Percentiles rank a stretch among this genome's conserved stretches.
Conservation (phyloP, 345 rosid species). For the Lagerstroemia speciosa region DNA sequence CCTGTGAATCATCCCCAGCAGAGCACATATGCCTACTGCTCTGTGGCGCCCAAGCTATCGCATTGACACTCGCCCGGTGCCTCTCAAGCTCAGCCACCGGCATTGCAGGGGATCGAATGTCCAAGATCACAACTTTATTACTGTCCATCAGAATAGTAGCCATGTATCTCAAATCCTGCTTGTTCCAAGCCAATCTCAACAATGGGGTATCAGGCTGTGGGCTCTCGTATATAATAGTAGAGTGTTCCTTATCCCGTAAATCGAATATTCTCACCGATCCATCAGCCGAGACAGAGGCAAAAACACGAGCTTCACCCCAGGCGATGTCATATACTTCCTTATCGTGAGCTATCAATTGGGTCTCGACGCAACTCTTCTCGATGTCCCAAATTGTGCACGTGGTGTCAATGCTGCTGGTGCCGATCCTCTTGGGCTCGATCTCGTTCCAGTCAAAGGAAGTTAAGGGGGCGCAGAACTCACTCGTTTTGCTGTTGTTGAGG, state of each 20-base stretch:
- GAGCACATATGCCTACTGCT: constrained; percentile 75
- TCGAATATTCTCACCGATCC: constrained; percentile 86
- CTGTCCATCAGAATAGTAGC: constrained; percentile 93
- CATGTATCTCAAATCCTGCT: constrained; percentile 93
- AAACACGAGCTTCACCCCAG: constrained; percentile 92
- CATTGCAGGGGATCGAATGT: constrained; percentile 81
- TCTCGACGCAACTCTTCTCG: constrained; percentile 66
- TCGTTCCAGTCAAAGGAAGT: constrained; percentile 98
- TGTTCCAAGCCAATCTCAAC: constrained; percentile 91
- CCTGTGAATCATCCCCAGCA: constrained; percentile 75
- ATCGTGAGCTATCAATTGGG: constrained; percentile 91
- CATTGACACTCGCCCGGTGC: constrained; percentile 81
- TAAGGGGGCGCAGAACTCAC: constrained; percentile 68
- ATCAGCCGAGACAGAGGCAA: constrained; percentile 89
- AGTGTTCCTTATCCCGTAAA: constrained; percentile 74
- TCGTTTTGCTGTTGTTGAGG: constrained; percentile 78
- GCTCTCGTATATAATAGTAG: constrained; percentile 89
- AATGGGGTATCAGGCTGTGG: constrained; percentile 87
- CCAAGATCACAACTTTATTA: constrained; percentile 79
- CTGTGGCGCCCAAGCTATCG: constrained; percentile 96
- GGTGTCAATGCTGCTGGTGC: constrained; percentile 83
- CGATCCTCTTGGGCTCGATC: constrained; percentile 74
- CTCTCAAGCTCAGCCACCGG: constrained; percentile 93
- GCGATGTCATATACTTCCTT: constrained; percentile 96
- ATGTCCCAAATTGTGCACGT: constrained; percentile 96